Evolutionary conservation across 768 basidiomycete species (phyloP).

Genomic region (Neoboletus magnificus): DNA sequence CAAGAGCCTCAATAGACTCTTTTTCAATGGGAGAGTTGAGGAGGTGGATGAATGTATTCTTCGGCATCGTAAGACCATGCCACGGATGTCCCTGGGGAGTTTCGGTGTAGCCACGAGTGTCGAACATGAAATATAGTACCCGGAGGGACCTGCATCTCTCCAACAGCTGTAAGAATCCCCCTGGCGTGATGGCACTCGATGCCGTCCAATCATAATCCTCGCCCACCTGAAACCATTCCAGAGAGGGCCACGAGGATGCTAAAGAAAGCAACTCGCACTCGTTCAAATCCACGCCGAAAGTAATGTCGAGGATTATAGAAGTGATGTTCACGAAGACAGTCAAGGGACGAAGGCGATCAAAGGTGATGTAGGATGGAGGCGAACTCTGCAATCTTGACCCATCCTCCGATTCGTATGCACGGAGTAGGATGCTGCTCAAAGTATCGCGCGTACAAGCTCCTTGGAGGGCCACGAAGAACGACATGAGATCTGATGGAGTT

Average conservation of each 20-base stretch:
- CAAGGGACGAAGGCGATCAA: constrained; percentile 1
- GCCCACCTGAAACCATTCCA: neutral
- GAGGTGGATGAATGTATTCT: neutral
- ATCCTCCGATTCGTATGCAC: neutral
- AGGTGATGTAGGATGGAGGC: neutral
- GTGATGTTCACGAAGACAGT: constrained; percentile 6
- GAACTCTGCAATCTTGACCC: neutral
- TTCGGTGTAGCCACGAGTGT: constrained; percentile 8
- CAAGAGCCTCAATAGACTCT: constrained; percentile 7
- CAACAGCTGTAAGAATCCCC: constrained; percentile 9
- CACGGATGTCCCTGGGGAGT: constrained; percentile 9
- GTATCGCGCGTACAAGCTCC: neutral
- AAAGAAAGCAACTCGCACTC: constrained; percentile 7
- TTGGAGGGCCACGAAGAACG: constrained; percentile 4
- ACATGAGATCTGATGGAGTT: neutral
- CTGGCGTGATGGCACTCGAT: constrained; percentile 7
- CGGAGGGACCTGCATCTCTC: constrained; percentile 13
- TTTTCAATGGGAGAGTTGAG: constrained; percentile 1
- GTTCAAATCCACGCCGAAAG: constrained; percentile 1
- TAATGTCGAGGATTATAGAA: neutral
- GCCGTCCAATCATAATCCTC: neutral
- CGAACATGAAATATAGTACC: neutral
- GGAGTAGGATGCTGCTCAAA: neutral
- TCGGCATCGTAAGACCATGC: constrained; percentile 4
- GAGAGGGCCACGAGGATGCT: constrained; percentile 14